Percentiles rank a stretch among this genome's conserved stretches.
These are phyloP conservation scores for Trichoderma sp. DNA, from an alignment of 2,329 filamentous ascomycete genomes.

Conservation along the genomic window DNA sequence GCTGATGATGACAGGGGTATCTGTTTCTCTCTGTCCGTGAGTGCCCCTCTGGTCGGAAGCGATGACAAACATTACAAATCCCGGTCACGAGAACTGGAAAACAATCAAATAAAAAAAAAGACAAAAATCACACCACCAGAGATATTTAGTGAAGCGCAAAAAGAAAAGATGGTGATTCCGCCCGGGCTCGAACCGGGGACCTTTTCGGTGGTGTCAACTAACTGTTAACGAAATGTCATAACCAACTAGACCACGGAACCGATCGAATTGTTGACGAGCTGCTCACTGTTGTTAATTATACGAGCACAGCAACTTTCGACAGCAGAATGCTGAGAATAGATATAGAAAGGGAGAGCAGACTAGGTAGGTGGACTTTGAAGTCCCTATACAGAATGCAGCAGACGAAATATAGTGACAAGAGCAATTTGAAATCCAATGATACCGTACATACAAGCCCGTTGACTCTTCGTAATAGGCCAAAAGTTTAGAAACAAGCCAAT, in stretches of 20 bases:
- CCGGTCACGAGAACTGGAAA: background rate
- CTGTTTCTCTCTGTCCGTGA: background rate
- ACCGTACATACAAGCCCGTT: background rate
- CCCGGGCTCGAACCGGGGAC: constrained; percentile 30
- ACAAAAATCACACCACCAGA: no score
- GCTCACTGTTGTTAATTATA: background rate
- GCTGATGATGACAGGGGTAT: background rate
- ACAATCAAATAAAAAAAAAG: background rate
- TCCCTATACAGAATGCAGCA: no score
- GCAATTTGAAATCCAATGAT: background rate
- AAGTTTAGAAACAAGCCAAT: background rate
- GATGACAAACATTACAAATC: background rate
- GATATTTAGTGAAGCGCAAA: background rate
- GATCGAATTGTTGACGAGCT: background rate
- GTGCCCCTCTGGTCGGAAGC: background rate
- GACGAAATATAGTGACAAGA: background rate
- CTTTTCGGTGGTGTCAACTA: constrained; percentile 29
- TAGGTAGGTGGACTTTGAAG: no score
- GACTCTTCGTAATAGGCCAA: background rate
- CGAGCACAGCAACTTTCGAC: background rate
- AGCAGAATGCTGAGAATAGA: background rate
- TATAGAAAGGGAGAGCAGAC: background rate
- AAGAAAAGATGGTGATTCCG: constrained; percentile 27
- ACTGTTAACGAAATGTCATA: constrained; percentile 30
- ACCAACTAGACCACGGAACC: constrained; percentile 30